A percentile compares a stretch with the other conserved stretches of the same genome.
phyloP scores from a whole-genome alignment of 2,329 filamentous ascomycete genomes.

The Talaromyces sp. region DNA sequence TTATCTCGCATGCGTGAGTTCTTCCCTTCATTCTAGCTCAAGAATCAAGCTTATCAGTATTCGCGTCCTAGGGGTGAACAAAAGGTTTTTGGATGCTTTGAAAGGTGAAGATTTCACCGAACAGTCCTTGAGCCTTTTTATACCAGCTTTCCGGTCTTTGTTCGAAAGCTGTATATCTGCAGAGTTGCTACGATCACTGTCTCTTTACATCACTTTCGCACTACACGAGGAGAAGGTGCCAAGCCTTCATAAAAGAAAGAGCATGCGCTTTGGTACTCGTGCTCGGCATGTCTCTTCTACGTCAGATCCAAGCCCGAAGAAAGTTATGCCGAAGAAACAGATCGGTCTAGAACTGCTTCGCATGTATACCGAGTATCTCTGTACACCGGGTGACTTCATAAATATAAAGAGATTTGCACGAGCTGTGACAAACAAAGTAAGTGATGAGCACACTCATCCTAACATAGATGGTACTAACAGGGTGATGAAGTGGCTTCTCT shows the following conservation, averaged over 20 bases:
- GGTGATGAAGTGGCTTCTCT: conserved; percentile 71
- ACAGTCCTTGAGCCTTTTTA: conserved; percentile 70
- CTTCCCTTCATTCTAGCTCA: not conserved
- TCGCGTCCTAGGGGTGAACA: conserved; percentile 67
- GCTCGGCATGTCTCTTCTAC: conserved; percentile 29
- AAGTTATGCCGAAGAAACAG: conserved; percentile 57
- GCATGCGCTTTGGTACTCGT: conserved; percentile 34
- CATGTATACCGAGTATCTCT: conserved; percentile 74
- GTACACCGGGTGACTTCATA: conserved; percentile 63
- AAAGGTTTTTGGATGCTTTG: conserved; percentile 81
- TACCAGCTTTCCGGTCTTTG: conserved; percentile 73
- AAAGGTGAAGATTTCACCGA: conserved; percentile 76
- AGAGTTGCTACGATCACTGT: conserved; percentile 79
- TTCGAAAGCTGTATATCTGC: conserved; percentile 76
- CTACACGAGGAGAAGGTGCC: conserved; percentile 62
- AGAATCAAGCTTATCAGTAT: conserved; percentile 21
- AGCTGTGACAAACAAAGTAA: conserved; percentile 90
- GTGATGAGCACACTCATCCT: conserved; percentile 20
- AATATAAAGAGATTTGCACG: conserved; percentile 84
- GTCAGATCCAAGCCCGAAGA: conserved; percentile 30
- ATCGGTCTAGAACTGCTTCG: conserved; percentile 71
- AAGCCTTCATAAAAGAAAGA: conserved; percentile 47
- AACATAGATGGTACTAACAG: not conserved
- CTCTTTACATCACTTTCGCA: conserved; percentile 89
- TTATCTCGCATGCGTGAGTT: conserved; percentile 82